Base-by-base conservation (phyloP, 441 rosid species). In the Melastoma candidum region DNA sequence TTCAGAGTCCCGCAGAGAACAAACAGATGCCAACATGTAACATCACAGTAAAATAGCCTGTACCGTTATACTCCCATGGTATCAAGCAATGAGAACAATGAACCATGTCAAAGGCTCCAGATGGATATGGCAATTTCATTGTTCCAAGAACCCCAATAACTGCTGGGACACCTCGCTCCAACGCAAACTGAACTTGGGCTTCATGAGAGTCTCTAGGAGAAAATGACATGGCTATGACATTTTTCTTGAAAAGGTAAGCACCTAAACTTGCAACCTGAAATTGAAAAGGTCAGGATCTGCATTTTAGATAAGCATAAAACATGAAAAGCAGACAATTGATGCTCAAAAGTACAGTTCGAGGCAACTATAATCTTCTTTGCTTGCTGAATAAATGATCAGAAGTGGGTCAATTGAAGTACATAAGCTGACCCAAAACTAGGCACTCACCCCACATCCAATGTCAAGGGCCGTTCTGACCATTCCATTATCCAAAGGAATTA, bases 161-260 rank as follows among this genome's bases (percentile, higher is more conserved):
- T 7, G 79, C 77, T 3, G 77, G 83, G 29, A 74, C 79, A 4
- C 82, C 79, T 70, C 82, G 59, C 59, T 77, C 82, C 41, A 74
- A 49, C 12, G 74, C 74, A 65, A 74, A 77, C 48, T 77, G 82
- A 58, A 74, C 72, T 53, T 74, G 79, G 3, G 77, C 77, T 67
- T 77, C 79, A 36, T 74, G 79, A 44, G 76, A 71, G 53, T 74
- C 79, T 59, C 75, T 58, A 46, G 82, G 82, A 6, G 79, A 75
- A 65, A 77, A 77, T 11, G 79, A 77, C 75, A 74, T 77, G 41
- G 79, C 58, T 51, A 77, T 27, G 8, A 74, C 71, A 47, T 71
- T 71, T 65, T 60, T 69, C 63, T 60, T 67, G 24, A 69, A 68
- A 36, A 77, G 64, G 57, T 74, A 77, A 6, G 82, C 79, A 46